Evolutionary conservation across 495 filamentous ascomycete genomes (phyloP).

Genomic region (Penicilliopsis zonata): DNA sequence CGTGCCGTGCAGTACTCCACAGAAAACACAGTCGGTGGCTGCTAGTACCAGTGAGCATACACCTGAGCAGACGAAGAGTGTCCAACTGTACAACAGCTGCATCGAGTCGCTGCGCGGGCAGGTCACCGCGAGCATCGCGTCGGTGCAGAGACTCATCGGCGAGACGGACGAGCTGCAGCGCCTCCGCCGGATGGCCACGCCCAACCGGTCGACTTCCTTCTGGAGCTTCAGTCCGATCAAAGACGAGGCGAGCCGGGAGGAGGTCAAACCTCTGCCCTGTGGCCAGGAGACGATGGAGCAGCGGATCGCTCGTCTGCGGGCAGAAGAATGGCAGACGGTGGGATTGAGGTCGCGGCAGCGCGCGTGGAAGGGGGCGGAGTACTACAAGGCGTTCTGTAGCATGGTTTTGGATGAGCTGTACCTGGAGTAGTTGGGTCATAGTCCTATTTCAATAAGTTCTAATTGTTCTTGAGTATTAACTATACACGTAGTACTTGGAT

Average conservation of each 20-base stretch:
- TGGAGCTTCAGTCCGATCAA: constrained; percentile 27
- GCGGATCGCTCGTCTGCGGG: constrained; percentile 20
- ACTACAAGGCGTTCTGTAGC: constrained; percentile 23
- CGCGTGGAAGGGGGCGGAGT: constrained; percentile 25
- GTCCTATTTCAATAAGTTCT: too few species aligned
- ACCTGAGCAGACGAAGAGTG: constrained; percentile 3
- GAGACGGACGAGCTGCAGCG: constrained; percentile 15
- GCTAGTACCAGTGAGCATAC: not conserved
- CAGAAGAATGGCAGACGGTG: constrained; percentile 22
- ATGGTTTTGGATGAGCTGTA: constrained; percentile 21
- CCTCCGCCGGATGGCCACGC: constrained; percentile 10
- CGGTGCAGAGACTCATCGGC: constrained; percentile 12
- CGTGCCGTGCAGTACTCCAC: constrained; percentile 2
- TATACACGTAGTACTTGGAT: too few species aligned
- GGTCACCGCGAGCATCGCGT: constrained; percentile 11
- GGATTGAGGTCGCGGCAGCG: constrained; percentile 17
- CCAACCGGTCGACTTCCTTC: constrained; percentile 21
- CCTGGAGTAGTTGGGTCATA: constrained; percentile 6
- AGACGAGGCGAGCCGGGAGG: constrained; percentile 1
- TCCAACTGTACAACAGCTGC: constrained; percentile 12
- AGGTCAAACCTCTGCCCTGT: not conserved
- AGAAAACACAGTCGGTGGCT: not conserved
- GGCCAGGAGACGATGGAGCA: constrained; percentile 19
- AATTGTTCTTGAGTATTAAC: too few species aligned
- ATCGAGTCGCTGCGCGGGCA: constrained; percentile 16